phyloP scores from a whole-genome alignment of 2,329 filamentous ascomycete genomes.

The Hypoxylon sp. region DNA sequence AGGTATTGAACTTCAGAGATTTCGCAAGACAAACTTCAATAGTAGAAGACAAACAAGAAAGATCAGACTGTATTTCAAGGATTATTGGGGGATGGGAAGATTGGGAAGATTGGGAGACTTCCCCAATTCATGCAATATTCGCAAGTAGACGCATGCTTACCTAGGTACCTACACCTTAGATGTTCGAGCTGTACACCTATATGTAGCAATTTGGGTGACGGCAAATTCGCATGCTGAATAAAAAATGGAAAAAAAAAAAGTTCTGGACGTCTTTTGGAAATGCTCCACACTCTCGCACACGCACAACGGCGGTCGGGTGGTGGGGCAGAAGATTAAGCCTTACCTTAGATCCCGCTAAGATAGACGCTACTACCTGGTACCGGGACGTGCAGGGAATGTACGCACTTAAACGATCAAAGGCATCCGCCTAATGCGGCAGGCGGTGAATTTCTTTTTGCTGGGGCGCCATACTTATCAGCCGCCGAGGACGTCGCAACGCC shows the following conservation, averaged over 20 bases:
- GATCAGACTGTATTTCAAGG: background rate
- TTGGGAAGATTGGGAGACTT: no score
- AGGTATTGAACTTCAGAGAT: background rate
- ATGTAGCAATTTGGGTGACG: conserved; percentile 5
- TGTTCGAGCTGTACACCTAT: background rate
- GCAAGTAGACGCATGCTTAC: conserved; percentile 15
- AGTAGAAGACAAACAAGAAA: background rate
- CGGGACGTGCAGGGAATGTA: conserved; percentile 10
- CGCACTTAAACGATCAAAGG: conserved; percentile 10
- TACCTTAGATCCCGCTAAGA: conserved; percentile 44
- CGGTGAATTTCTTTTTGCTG: conserved; percentile 41
- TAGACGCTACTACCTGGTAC: conserved; percentile 19
- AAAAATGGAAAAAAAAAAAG: conserved; percentile 16
- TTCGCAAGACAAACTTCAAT: background rate
- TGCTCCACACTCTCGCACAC: conserved; percentile 29
- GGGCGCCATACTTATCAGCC: conserved; percentile 32
- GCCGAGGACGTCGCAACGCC: conserved; percentile 36
- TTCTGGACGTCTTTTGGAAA: conserved; percentile 14
- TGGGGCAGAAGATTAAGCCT: conserved; percentile 37
- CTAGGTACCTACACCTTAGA: background rate
- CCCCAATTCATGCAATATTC: background rate
- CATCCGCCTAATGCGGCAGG: conserved; percentile 35
- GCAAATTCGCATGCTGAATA: conserved; percentile 14
- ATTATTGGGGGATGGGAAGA: background rate
- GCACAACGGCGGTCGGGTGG: conserved; percentile 6